Evolutionary conservation across 176 grass and related monocot species (phyloP), one percentile per base, ranked within the genome.

Genomic region (Aegilops bicornis): DNA sequence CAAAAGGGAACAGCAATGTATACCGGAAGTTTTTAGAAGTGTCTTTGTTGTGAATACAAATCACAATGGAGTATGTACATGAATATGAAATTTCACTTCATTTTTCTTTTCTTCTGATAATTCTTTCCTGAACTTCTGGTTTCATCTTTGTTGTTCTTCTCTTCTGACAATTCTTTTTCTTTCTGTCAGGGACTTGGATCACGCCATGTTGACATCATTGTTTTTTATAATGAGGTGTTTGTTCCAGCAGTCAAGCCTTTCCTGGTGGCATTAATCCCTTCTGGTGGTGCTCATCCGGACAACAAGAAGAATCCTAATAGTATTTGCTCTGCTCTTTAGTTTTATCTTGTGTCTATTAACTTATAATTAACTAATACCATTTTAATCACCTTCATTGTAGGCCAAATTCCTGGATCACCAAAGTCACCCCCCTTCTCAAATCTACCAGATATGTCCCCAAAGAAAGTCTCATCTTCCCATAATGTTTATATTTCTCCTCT

Each of bases 371-470:
- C 74, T 87, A 54, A 79, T 90, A 47, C 27, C 83, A 70, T 86
- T 31, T 82, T 56, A 86, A 23, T 79, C 76, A 83, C 48, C 35
- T 92, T 8, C n/a, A 54, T 16, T 91, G 54, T 78, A 95, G 89
- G 86, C 19, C 89, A 93, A 85, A 75, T 87, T 85, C 85, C 84
- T 84, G 90, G 92, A 66, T 98, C 96, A 79, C 93, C 96, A 42
- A 98, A 91, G 82, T 74, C 91, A 69, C 90, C 89, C 70, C 88
- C 93, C 83, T 94, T 98, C 73, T 87, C 89, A 84, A 98, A 92
- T 88, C 84, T 98, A 79, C 96, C 96, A 80, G 96, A 94, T 84
- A 92, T 98, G 96, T 98, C 96, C 39, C 96, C 96, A 11, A 96
- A 95, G 82, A 98, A 98, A 92, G 91, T 98, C 16, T 98, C 96